phyloP scores from a whole-genome alignment of 352 stramenopile species.

The Phytophthora hibernalis region DNA sequence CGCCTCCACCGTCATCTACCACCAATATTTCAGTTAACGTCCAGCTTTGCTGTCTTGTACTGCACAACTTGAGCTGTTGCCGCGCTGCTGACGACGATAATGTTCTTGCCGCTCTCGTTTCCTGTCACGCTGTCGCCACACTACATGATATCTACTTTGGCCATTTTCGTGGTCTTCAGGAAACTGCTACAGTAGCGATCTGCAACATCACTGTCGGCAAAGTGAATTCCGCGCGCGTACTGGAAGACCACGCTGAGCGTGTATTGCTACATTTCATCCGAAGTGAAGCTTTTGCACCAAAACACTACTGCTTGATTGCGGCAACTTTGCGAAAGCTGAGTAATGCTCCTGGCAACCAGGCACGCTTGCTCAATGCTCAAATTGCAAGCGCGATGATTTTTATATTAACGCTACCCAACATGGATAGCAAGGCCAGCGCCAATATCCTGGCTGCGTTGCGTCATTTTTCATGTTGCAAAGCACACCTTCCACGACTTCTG shows the following conservation, averaged over 20 bases:
- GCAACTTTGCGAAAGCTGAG: conserved; percentile 65
- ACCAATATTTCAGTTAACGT: conserved; percentile 27
- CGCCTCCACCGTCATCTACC: neutral
- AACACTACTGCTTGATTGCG: conserved; percentile 54
- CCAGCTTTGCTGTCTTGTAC: conserved; percentile 68
- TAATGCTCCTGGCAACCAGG: conserved; percentile 74
- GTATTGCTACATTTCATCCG: conserved; percentile 69
- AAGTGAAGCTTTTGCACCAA: conserved; percentile 43
- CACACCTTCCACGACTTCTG: conserved; percentile 51
- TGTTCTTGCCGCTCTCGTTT: conserved; percentile 61
- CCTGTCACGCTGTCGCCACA: conserved; percentile 46
- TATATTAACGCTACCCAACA: conserved; percentile 44
- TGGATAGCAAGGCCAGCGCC: conserved; percentile 37
- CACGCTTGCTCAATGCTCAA: conserved; percentile 46
- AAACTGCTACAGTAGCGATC: conserved; percentile 60
- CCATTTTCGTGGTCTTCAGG: conserved; percentile 53
- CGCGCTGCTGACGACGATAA: conserved; percentile 19
- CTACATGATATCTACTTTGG: conserved; percentile 65
- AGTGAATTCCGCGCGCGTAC: conserved; percentile 70
- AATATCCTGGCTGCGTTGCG: conserved; percentile 63
- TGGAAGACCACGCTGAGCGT: conserved; percentile 57
- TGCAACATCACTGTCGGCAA: conserved; percentile 71
- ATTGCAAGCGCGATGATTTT: conserved; percentile 56
- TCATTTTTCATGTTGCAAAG: conserved; percentile 58
- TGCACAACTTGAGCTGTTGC: conserved; percentile 80